A percentile compares a stretch with the other conserved stretches of the same genome.
phyloP scores from a whole-genome alignment of 1,284 basidiomycete genomes.

The Cryptococcus wingfieldii region DNA sequence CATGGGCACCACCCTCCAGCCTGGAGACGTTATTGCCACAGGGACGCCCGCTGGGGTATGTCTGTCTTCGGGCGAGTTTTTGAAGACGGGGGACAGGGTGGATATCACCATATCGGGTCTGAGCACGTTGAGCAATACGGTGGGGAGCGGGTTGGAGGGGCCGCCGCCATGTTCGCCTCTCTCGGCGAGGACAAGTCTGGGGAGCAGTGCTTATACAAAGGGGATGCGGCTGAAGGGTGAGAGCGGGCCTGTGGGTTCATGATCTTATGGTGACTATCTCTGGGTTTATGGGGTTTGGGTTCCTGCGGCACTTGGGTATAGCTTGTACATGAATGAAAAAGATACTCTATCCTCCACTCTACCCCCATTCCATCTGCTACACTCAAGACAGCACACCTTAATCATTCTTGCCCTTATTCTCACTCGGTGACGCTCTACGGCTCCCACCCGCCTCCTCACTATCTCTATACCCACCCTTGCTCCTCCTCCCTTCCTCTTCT shows the following conservation, averaged over 20 bases:
- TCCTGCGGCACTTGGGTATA: too few species aligned
- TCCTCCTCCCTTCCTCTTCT: slow-evolving; percentile 22
- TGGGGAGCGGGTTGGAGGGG: neutral
- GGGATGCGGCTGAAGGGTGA: neutral
- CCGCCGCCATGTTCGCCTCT: neutral
- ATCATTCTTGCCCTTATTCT: slow-evolving; percentile 5
- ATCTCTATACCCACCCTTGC: slow-evolving; percentile 12
- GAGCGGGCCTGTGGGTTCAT: slow-evolving; percentile 1
- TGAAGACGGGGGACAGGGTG: slow-evolving; percentile 40
- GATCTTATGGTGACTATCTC: neutral
- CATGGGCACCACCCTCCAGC: slow-evolving; percentile 41
- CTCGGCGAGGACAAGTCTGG: neutral
- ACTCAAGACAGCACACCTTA: neutral
- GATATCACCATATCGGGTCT: slow-evolving; percentile 37
- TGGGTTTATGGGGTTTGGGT: neutral
- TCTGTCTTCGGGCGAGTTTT: slow-evolving; percentile 26
- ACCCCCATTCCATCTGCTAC: neutral
- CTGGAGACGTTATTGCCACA: slow-evolving; percentile 40
- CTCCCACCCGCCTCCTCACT: slow-evolving; percentile 24
- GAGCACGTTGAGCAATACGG: slow-evolving; percentile 27
- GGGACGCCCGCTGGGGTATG: slow-evolving; percentile 41
- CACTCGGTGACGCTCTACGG: slow-evolving; percentile 3
- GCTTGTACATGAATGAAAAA: neutral
- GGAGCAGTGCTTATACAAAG: neutral
- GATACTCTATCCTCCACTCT: neutral